Base-by-base conservation (phyloP, 768 basidiomycete genomes). In the Naganishia onofrii region DNA sequence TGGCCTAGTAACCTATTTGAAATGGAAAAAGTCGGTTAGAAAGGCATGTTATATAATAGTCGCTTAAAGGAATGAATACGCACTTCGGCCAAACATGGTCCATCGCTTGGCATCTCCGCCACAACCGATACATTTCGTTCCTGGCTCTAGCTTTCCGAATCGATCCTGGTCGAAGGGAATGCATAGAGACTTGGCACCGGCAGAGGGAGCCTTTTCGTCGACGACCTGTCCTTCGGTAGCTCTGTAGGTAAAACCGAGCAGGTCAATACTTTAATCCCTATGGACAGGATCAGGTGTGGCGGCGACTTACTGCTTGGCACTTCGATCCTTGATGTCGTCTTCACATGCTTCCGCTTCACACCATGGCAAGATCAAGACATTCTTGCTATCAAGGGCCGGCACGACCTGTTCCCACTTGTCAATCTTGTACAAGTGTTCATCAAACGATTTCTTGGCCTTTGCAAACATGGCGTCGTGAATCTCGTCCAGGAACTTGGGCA, bases 311-410 rank as follows among this genome's bases (percentile, higher is more conserved):
- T 89, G 87, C 80, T 87, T 84, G 68, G 88, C 92, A 78, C 89
- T 92, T 72, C 91, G 85, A 76, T 98, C 93, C 84, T 99, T 98
- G 85, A 99, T 97, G 76, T 93, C 91, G 79, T 99, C 95, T 81
- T 99, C 96, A 77, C 96, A 99, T 17, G 85, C 85, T 78, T 91
- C 91, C 23, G 84, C 85, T 82, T 98, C 93, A 81, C 96, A 98
- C 96, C 96, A 99, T 3, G 96, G 96, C 70, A 98, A 87, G 67
- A 90, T 90, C 26, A 89, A 88, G 44, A 93, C 85, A 77, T 88
- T 88, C 84, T 96, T 97, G 79, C 84, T 84, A 81, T 99, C 95
- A 52, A 99, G 84, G 10, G 89, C 85, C 4, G 94, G 92, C 19
- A 99, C 94, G 67, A 98, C 84, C 69, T 97, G 89, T 55, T 94